Base-by-base conservation (phyloP, 1,284 basidiomycete species). In the Cystobasidiaceae sp. region DNA sequence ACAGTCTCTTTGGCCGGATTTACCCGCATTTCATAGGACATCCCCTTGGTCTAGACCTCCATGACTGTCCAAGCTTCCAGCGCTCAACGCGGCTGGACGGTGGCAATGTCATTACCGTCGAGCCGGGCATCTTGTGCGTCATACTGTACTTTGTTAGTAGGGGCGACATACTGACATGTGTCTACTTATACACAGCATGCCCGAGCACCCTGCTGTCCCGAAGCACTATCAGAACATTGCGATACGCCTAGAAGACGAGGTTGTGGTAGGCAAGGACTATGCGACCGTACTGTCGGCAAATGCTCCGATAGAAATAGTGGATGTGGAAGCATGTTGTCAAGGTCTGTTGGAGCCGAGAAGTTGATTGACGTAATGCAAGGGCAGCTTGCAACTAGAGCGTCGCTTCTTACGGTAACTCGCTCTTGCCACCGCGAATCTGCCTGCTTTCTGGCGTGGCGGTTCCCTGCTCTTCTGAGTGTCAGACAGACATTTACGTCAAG, bases 171-270 rank as follows among this genome's bases (percentile, higher is more conserved):
- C 63, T 59, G 21, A 28, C 21, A 9, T 9, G 37, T 21, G 21
- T 30, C n/a, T 9, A 9, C 7, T 44, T 25, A 3, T 23, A 4
- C 21, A n/a, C 39, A 96, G 93, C 73, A 89, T 97, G 21, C 93
- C 93, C 2, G 83, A 85, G 0, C 81, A 83, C 21, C 73, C 85
- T 1, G 79, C 82, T 45, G 96, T 89, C 77, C 93, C 93, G 0
- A 86, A 83, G 69, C 83, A 84, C 63, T 97, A 90, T 77, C 91
- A 93, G 71, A 88, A 90, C 68, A 83, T 93, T 27, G 90, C 89
- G 4, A 86, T 96, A 67, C 84, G 93, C 49, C 90, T 96, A 73
- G 92, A 96, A 85, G 93, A 96, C 72, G 90, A 93, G 71, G 86
- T 96, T 0, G 80, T 93, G 0, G 82, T 96, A 8, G 84, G 85